Evolutionary conservation across 768 basidiomycete genomes (phyloP), one percentile per base, ranked within the genome.

Genomic region (Podaxis sp.): DNA sequence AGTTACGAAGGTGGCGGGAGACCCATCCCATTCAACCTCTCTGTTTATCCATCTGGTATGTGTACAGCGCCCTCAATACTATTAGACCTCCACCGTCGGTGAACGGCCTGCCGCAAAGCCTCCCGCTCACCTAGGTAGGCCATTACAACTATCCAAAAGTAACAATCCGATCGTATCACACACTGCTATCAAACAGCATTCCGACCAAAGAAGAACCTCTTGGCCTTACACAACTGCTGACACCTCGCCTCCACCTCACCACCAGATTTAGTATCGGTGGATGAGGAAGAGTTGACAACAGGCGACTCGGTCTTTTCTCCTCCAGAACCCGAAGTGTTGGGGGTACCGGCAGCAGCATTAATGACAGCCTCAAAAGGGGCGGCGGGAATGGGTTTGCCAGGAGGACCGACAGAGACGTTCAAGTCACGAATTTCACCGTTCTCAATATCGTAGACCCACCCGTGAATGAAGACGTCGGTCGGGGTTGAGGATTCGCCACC

Each of bases 401-500:
- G 70, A 24, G 72, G 72, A n/a, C 72, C 73, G 48, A 64, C 66
- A 39, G 77, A 75, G 59, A 82, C 57, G 2, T 73, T 65, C 55
- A 86, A 68, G 64, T 85, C 81, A 53, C 68, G 66, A 57, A 86
- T 65, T 49, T 72, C 66, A 8, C 84, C 84, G 42, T 72, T 78
- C 63, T 77, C 79, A 57, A 85, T 75, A 54, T 84, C 79, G 59
- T 83, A 84, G 24, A 86, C 78, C 82, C 80, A 85, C 11, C 84
- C 84, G 42, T 85, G 83, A 4, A 86, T 67, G 63, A 70, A 73
- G n/a, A 73, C 68, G 17, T 71, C 65, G 24, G 46, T 61, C 1
- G 51, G 33, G 22, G 63, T 30, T 13, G 51, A 64, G 38, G 36
- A 57, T 28, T 66, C 67, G 17, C 13, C 11, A 17, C 58, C 67